Conservation (phyloP, 2,329 filamentous ascomycete species). For the Claviceps capensis region DNA sequence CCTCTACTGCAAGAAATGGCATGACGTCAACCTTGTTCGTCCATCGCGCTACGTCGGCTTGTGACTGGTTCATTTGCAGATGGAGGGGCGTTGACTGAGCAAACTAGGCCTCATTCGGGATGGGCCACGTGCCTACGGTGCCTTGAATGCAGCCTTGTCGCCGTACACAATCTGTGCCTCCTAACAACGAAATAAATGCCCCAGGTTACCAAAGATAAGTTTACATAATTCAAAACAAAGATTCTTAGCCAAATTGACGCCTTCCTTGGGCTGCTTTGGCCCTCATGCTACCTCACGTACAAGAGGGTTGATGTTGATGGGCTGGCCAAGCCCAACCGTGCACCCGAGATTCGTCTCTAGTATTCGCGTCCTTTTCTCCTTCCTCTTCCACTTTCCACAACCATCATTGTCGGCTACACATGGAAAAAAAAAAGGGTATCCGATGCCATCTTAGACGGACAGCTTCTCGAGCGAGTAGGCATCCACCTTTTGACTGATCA, state of each 20-base stretch:
- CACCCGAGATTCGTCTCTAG: neutral
- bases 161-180: too few species aligned
- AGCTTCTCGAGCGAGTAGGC: slow-evolving; percentile 76
- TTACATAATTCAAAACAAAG: neutral
- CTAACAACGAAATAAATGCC: too few species aligned
- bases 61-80: too few species aligned
- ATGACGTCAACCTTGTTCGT: too few species aligned
- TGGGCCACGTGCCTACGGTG: too few species aligned
- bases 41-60: too few species aligned
- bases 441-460: slow-evolving; percentile 34
- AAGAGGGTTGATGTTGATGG: neutral
- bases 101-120: too few species aligned
- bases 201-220: too few species aligned
- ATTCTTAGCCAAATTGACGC: neutral
- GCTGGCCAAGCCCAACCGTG: neutral
- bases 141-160: too few species aligned
- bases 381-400: neutral
- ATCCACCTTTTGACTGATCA: slow-evolving; percentile 67
- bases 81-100: too few species aligned
- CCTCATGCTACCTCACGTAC: neutral
- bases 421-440: neutral
- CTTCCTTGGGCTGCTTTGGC: neutral
- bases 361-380: neutral
- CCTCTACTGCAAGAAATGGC: too few species aligned
- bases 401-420: neutral